Evolutionary conservation across 768 basidiomycete species (phyloP), one percentile per base, ranked within the genome.

Genomic region (Asterophora lycoperdoides): DNA sequence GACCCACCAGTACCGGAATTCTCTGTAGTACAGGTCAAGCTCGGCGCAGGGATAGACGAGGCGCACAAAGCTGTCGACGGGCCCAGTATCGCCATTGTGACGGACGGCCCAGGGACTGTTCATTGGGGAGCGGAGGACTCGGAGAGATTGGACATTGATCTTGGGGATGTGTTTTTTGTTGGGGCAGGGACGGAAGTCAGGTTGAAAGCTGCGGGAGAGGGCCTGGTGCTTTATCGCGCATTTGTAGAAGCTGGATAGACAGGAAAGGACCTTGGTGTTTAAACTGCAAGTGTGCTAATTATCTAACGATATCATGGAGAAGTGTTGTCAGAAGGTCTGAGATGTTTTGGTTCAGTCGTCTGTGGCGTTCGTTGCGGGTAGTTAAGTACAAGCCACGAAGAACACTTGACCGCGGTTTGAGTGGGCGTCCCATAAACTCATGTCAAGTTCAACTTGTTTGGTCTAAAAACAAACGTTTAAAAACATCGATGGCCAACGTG

Each of bases 1-100:
- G 80, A 96, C 60, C 95, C 96, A 5, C 93, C 96, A 0, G 86
- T 94, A 57, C 83, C 84, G 29, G 96, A 98, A 64, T 98, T 99
- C 68, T 84, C 88, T 3, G 93, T 99, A 14, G 72, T 94, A 13
- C 77, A 78, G 26, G 71, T 83, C 6, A 70, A 70, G 33, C 62
- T 96, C 7, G 54, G 58, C 0, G 56, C 62, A 0, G 74, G 72
- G 6, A 68, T 66, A 51, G 61, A 60, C 15, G 84, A 86, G 62
- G 63, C 52, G 15, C 90, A 94, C 56, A 69, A 68, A 9, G 66
- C 75, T 7, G 64, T 98, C 8, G 77, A 79, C 0, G 96, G 95
- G 0, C 96, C 96, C 6, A 94, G 91, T 60, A 75, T 99, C 34
- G 71, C 76, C 9, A 84, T 98, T 49, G 80, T 86, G 13, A 91